Conservation (phyloP, 495 filamentous ascomycete species). For the Lasiosphaeriaceae sp. region DNA sequence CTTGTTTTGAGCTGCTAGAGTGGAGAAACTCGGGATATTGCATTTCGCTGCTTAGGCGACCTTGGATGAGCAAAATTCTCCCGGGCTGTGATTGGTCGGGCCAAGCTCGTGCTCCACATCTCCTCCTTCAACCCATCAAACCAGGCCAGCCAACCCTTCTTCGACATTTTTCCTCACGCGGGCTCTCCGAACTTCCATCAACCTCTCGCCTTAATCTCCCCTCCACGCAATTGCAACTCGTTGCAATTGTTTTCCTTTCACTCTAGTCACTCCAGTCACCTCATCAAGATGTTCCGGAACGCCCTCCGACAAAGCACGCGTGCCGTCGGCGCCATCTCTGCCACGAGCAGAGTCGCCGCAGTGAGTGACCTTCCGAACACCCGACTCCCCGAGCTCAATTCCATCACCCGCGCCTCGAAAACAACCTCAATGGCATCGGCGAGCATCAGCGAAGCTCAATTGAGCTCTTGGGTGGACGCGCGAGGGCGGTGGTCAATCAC, state of each 20-base stretch:
- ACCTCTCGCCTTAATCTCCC: constrained; percentile 39
- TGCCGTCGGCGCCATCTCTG: constrained; percentile 88
- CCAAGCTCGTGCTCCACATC: constrained; percentile 10
- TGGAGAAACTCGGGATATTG: background rate
- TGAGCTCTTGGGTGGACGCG: constrained; percentile 32
- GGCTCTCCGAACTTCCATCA: constrained; percentile 30
- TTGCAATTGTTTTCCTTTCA: constrained; percentile 47
- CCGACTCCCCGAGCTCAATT: constrained; percentile 36
- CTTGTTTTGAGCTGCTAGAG: background rate
- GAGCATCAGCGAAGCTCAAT: constrained; percentile 40
- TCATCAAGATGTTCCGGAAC: constrained; percentile 85
- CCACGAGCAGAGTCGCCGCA: constrained; percentile 80
- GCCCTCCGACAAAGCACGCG: constrained; percentile 93
- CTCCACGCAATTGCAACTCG: constrained; percentile 47
- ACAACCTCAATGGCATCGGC: constrained; percentile 30
- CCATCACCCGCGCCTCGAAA: constrained; percentile 32
- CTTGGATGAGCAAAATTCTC: constrained; percentile 24
- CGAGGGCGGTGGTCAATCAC: constrained; percentile 15
- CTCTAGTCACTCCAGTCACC: constrained; percentile 34
- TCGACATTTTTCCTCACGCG: constrained; percentile 35
- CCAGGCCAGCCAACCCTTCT: constrained; percentile 31
- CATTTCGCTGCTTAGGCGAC: background rate
- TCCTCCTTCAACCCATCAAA: constrained; percentile 14
- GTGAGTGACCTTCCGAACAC: constrained; percentile 65
- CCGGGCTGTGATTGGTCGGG: constrained; percentile 15